phyloP scores from a whole-genome alignment of 2,329 filamentous ascomycete species.

The Neofusicoccum sp. region DNA sequence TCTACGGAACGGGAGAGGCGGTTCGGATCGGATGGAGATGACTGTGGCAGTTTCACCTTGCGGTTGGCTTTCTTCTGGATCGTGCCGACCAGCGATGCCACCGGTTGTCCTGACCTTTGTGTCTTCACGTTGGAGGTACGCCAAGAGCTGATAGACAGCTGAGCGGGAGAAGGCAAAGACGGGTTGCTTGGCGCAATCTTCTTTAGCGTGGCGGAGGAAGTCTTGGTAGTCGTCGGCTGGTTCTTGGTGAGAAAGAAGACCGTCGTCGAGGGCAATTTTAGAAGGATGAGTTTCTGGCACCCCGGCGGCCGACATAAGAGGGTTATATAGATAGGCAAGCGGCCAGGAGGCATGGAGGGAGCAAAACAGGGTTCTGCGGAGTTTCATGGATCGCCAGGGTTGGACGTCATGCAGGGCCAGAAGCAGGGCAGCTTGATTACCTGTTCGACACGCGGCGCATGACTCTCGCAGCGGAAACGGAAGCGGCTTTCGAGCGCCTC shows the following conservation, averaged over 20 bases:
- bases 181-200: no score
- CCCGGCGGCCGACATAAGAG: neutral
- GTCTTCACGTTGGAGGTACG: no score
- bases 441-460: neutral
- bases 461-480: neutral
- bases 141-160: no score
- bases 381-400: neutral
- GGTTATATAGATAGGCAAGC: neutral
- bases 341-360: neutral
- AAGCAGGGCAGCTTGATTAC: slow-evolving; percentile 3
- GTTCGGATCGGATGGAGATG: no score
- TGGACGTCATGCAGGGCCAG: slow-evolving; percentile 19
- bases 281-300: neutral
- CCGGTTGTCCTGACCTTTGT: no score
- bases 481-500: neutral
- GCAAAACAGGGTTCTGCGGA: slow-evolving; percentile 12
- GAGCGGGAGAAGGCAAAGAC: no score
- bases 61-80: no score
- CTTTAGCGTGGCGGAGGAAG: neutral
- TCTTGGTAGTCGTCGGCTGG: neutral
- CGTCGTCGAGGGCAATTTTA: no score
- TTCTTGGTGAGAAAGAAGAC: no score
- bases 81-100: no score
- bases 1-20: no score
- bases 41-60: no score